phyloP scores from a whole-genome alignment of 306 rosid genomes.

The Pyrus pyrifolia region DNA sequence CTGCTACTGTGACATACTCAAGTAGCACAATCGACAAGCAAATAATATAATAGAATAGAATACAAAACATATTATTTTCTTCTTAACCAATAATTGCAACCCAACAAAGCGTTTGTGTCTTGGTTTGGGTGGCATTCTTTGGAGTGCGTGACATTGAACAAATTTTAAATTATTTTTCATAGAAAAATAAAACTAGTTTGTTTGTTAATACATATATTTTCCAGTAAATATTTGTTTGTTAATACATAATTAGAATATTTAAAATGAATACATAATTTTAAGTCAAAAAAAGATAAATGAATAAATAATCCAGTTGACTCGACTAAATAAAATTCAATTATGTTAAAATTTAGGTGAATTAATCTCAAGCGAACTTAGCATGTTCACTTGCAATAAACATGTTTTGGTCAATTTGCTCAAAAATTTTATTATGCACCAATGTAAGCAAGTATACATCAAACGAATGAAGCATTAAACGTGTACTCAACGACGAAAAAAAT shows the following conservation, averaged over 20 bases:
- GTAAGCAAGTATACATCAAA: too few relatives aligned
- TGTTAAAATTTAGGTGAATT: too few relatives aligned
- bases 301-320: neutral
- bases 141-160: neutral
- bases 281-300: neutral
- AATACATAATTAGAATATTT: neutral
- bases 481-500: too few relatives aligned
- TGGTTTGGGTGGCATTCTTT: conserved; percentile 4
- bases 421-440: too few relatives aligned
- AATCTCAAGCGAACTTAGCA: too few relatives aligned
- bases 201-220: neutral
- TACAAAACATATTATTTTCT: neutral
- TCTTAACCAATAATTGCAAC: neutral
- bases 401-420: too few relatives aligned
- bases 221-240: neutral
- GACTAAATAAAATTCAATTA: neutral
- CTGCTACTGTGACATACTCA: too few relatives aligned
- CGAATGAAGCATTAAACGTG: too few relatives aligned
- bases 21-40: neutral
- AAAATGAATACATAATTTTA: neutral
- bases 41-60: neutral
- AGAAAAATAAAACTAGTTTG: neutral
- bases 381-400: too few relatives aligned
- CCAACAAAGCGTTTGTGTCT: neutral
- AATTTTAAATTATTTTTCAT: neutral